These are phyloP conservation scores for Exserohilum rostratum DNA, from an alignment of 2,329 filamentous ascomycete species.

Conservation along the genomic window DNA sequence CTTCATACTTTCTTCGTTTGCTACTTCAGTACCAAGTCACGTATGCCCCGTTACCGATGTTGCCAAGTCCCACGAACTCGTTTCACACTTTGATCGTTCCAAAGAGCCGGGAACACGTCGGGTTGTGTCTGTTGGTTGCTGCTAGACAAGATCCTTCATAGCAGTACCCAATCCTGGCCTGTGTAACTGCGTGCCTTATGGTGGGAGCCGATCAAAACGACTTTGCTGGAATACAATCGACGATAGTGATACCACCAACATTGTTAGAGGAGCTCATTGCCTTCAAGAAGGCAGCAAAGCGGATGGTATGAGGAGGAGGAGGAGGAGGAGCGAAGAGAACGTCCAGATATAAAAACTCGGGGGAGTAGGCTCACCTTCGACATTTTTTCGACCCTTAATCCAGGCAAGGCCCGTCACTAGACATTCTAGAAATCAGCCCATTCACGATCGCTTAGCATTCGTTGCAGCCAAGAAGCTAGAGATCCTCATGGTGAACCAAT, in stretches of 20 bases:
- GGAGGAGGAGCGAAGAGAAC: no score
- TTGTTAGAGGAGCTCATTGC: neutral
- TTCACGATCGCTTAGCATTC: neutral
- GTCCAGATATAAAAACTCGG: neutral
- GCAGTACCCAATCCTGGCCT: neutral
- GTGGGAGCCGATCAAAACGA: neutral
- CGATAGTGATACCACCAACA: neutral
- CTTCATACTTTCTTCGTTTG: neutral
- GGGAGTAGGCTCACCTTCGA: neutral
- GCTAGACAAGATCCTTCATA: neutral
- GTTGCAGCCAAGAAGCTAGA: neutral
- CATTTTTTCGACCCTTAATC: neutral
- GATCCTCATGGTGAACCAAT: neutral
- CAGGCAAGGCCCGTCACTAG: neutral
- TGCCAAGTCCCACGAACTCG: neutral
- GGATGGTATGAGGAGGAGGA: neutral
- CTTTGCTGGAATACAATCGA: no score
- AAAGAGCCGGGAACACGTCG: neutral
- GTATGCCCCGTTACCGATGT: neutral
- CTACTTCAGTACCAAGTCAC: neutral
- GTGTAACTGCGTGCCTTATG: neutral
- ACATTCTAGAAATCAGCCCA: conserved; percentile 3
- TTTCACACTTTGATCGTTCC: neutral
- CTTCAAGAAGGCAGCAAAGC: neutral
- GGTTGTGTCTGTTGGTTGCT: neutral